These are phyloP conservation scores for Barbatosphaeria neglecta DNA, from an alignment of 495 filamentous ascomycete genomes.

Conservation along the genomic window DNA sequence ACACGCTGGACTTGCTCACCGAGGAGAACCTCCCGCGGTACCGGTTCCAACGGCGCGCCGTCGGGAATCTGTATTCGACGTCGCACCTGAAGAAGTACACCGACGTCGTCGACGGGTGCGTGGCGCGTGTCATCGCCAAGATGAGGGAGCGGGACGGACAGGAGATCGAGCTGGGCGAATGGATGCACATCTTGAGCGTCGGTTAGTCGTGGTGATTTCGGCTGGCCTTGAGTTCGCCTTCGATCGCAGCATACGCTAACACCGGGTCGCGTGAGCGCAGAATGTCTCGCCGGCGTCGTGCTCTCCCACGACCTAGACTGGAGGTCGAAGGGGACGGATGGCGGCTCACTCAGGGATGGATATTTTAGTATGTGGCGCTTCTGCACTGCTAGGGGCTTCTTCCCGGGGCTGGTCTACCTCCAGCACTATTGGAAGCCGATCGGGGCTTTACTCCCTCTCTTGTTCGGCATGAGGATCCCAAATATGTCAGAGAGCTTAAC, in stretches of 20 bases:
- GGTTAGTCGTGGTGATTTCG: not conserved
- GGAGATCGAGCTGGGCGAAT: not conserved
- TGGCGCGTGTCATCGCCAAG: not conserved
- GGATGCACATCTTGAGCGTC: not conserved
- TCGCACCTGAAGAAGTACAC: not conserved
- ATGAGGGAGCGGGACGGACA: not conserved
- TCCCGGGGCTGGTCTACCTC: not conserved
- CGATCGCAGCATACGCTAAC: too few relatives aligned
- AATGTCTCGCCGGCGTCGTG: not conserved
- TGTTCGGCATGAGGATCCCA: not conserved
- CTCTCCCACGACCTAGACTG: not conserved
- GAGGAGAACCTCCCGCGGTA: not conserved
- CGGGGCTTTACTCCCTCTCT: not conserved
- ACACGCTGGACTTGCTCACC: not conserved
- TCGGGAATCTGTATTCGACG: not conserved
- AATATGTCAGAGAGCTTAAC: too few relatives aligned
- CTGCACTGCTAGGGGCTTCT: not conserved
- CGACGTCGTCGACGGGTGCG: not conserved
- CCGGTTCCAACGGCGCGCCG: not conserved
- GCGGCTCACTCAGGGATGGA: not conserved
- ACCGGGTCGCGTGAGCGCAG: not conserved
- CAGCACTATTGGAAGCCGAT: not conserved
- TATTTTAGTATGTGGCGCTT: not conserved
- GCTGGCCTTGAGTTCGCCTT: too few relatives aligned
- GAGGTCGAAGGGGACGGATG: not conserved